Evolutionary conservation across 139 green algal genomes (phyloP).

Genomic region (Chlorella vulgaris): DNA sequence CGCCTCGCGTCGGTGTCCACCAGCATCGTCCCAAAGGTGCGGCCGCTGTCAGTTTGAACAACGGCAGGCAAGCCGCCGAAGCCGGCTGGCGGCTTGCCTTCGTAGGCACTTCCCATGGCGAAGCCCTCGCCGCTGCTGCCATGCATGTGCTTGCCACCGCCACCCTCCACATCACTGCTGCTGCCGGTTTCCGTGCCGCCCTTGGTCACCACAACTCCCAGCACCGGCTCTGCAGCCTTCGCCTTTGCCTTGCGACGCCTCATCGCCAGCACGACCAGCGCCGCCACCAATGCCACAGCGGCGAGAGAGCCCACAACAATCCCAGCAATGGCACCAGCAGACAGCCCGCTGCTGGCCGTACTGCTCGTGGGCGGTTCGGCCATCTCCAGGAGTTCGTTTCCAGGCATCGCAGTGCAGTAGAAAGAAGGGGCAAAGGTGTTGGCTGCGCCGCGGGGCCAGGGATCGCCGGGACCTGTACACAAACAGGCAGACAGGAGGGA

Average conservation of each 20-base stretch:
- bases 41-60: not conserved
- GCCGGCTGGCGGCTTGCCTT: too few species aligned
- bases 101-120: not conserved
- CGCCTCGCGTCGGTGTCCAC: not conserved
- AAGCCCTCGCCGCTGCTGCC: not conserved
- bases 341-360: slow-evolving; percentile 1
- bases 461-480: not conserved
- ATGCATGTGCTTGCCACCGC: not conserved
- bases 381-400: not conserved
- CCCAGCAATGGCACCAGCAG: slow-evolving; percentile 3
- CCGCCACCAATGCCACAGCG: not conserved
- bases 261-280: too few species aligned
- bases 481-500: not conserved
- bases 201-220: not conserved
- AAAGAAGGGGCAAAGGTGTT: not conserved
- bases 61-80: too few species aligned
- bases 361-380: not conserved
- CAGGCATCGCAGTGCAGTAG: not conserved
- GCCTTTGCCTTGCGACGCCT: not conserved
- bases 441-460: slow-evolving; percentile 1
- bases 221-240: not conserved
- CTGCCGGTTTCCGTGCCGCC: not conserved
- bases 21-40: not conserved
- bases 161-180: not conserved
- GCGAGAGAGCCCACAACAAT: not conserved